These are phyloP conservation scores for Lasiodiplodia theobromae DNA, from an alignment of 2,329 filamentous ascomycete species.

Conservation along the genomic window DNA sequence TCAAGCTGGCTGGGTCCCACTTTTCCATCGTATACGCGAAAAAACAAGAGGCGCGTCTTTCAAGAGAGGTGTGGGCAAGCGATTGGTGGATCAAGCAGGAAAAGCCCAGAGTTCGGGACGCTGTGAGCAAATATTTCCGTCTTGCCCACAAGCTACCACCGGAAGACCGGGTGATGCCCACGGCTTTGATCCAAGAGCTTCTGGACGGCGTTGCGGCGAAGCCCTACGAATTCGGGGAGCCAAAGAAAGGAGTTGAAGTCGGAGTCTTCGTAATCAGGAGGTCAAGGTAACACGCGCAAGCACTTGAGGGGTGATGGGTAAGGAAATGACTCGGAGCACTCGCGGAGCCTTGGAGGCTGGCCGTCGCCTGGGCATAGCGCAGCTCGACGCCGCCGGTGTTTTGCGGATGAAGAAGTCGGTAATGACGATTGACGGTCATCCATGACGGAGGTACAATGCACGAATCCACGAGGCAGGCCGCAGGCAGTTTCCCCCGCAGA, in stretches of 20 bases:
- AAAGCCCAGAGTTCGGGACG: slow-evolving; percentile 63
- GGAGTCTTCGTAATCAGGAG: slow-evolving; percentile 55
- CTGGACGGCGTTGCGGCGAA: slow-evolving; percentile 64
- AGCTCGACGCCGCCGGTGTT: neutral
- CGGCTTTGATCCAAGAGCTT: slow-evolving; percentile 65
- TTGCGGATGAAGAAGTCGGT: neutral
- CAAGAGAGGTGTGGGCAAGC: slow-evolving; percentile 62
- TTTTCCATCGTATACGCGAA: slow-evolving; percentile 59
- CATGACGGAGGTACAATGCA: neutral
- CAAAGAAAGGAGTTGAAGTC: slow-evolving; percentile 55
- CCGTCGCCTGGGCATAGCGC: neutral
- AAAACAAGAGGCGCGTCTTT: slow-evolving; percentile 58
- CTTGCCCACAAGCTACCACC: slow-evolving; percentile 52
- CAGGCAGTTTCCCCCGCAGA: neutral
- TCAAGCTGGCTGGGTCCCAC: slow-evolving; percentile 41
- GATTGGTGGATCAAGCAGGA: slow-evolving; percentile 73
- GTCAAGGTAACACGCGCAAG: slow-evolving; percentile 13
- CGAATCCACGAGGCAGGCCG: slow-evolving; percentile 13
- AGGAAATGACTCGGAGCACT: neutral
- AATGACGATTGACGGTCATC: slow-evolving; percentile 18
- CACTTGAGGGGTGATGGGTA: neutral
- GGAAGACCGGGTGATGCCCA: slow-evolving; percentile 57
- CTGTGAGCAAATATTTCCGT: slow-evolving; percentile 54
- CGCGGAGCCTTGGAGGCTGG: neutral
- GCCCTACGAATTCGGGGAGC: slow-evolving; percentile 55